Evolutionary conservation across 2,329 filamentous ascomycete species (phyloP).

Genomic region (Chaetomium olivaceum): DNA sequence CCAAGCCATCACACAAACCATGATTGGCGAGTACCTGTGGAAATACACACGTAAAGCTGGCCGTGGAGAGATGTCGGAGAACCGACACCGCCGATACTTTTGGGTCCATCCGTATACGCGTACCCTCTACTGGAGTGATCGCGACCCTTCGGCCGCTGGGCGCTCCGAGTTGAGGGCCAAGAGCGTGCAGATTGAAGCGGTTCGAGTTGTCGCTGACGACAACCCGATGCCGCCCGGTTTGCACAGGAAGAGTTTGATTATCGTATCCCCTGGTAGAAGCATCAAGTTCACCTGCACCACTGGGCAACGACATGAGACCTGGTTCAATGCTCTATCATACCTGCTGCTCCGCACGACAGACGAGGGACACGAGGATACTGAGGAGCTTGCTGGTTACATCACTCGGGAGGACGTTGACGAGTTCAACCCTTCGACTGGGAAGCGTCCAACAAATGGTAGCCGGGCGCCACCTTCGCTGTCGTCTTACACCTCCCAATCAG

Average conservation of each 20-base stretch:
- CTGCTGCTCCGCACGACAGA: constrained; percentile 75
- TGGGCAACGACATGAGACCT: constrained; percentile 92
- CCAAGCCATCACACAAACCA: constrained; percentile 97
- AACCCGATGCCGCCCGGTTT: constrained; percentile 94
- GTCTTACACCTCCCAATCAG: constrained; percentile 76
- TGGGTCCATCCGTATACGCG: constrained; percentile 98
- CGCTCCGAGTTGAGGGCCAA: constrained; percentile 75
- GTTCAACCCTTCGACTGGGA: constrained; percentile 70
- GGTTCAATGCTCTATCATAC: constrained; percentile 97
- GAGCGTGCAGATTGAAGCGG: constrained; percentile 90
- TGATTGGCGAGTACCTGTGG: constrained; percentile 99
- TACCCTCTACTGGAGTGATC: constrained; percentile 94
- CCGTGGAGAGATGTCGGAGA: constrained; percentile 84
- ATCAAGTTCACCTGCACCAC: constrained; percentile 95
- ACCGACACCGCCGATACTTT: constrained; percentile 92
- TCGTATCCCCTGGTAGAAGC: constrained; percentile 82
- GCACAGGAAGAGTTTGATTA: constrained; percentile 88
- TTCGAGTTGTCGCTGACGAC: constrained; percentile 88
- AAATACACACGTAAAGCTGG: constrained; percentile 96
- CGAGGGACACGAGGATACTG: constrained; percentile 61
- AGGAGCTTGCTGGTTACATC: constrained; percentile 59
- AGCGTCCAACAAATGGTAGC: constrained; percentile 48
- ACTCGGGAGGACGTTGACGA: constrained; percentile 69
- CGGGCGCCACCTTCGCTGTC: constrained; percentile 67
- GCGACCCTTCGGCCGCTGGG: constrained; percentile 79